phyloP scores from a whole-genome alignment of 306 rosid genomes.

The Urtica urens region DNA sequence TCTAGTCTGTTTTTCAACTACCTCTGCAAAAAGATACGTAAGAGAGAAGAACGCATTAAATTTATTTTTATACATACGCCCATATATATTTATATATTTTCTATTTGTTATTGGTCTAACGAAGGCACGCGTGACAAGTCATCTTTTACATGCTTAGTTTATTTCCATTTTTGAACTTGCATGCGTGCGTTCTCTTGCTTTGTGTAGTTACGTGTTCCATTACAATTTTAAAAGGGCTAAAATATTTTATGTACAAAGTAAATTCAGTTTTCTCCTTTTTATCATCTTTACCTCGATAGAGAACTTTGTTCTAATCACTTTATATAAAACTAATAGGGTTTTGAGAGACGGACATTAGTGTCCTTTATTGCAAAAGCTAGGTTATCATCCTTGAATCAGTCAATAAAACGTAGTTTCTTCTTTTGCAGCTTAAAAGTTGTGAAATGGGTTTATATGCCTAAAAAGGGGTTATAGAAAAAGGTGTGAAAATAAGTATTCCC shows the following conservation, averaged over 20 bases:
- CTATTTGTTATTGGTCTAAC: constrained; percentile 11
- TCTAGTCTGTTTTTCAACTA: constrained; percentile 4
- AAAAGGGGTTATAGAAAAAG: constrained; percentile 5
- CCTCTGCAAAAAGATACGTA: constrained; percentile 3
- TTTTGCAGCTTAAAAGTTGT: constrained; percentile 9
- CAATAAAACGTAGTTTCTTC: neutral
- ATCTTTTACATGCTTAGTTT: constrained; percentile 12
- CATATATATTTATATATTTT: neutral
- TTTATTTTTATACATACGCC: neutral
- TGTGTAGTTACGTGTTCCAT: constrained; percentile 3
- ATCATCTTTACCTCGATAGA: too few relatives aligned
- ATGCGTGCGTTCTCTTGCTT: constrained; percentile 15
- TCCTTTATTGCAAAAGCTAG: constrained; percentile 6
- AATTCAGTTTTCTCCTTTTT: too few relatives aligned
- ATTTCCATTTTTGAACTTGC: constrained; percentile 6
- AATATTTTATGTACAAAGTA: neutral
- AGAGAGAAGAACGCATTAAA: neutral
- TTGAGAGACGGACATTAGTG: neutral
- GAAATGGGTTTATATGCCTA: constrained; percentile 3
- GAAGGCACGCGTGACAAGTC: constrained; percentile 45
- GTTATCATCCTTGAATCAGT: constrained; percentile 7
- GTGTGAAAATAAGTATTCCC: constrained; percentile 4
- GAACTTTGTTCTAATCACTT: neutral
- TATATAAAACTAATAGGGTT: neutral
- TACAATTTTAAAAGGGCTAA: neutral